phyloP scores from a whole-genome alignment of 495 filamentous ascomycete genomes.

The Xylaria scruposa region DNA sequence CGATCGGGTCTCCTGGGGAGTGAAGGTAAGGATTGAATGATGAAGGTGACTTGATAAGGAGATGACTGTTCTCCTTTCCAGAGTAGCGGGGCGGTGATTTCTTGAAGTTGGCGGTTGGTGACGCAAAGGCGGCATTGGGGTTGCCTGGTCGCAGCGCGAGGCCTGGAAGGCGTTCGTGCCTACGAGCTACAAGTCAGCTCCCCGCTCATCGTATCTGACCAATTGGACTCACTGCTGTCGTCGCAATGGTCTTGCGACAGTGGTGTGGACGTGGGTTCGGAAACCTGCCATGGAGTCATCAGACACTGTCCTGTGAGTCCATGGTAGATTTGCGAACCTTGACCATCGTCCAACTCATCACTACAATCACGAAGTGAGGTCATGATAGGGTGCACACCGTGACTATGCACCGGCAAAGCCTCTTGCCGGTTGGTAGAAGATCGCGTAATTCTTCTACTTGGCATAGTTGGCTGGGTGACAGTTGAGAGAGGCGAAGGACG shows the following conservation, averaged over 20 bases:
- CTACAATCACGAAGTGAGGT: conserved; percentile 12
- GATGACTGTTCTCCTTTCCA: conserved; percentile 36
- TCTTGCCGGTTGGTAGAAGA: conserved; percentile 30
- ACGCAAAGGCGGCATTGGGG: conserved; percentile 38
- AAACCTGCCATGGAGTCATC: conserved; percentile 34
- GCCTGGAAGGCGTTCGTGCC: conserved; percentile 33
- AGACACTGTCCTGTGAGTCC: conserved; percentile 28
- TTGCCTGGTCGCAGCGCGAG: conserved; percentile 40
- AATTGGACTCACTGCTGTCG: conserved; percentile 39
- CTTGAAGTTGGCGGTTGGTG: conserved; percentile 27
- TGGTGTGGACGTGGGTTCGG: conserved; percentile 24
- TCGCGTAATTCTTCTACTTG: conserved; percentile 25
- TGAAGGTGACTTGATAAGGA: conserved; percentile 30
- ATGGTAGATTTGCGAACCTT: conserved; percentile 32
- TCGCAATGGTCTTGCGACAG: conserved; percentile 23
- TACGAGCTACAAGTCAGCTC: conserved; percentile 31
- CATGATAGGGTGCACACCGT: conserved; percentile 31
- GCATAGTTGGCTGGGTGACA: conserved; percentile 4
- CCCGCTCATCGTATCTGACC: conserved; percentile 15
- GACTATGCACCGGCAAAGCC: conserved; percentile 33
- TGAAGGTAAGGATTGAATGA: conserved; percentile 43
- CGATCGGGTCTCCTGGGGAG: conserved; percentile 38
- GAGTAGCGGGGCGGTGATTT: conserved; percentile 29
- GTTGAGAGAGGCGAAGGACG: background rate
- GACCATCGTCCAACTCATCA: conserved; percentile 21